Base-by-base conservation (phyloP, 345 rosid species). In the Citropsis articulata region DNA sequence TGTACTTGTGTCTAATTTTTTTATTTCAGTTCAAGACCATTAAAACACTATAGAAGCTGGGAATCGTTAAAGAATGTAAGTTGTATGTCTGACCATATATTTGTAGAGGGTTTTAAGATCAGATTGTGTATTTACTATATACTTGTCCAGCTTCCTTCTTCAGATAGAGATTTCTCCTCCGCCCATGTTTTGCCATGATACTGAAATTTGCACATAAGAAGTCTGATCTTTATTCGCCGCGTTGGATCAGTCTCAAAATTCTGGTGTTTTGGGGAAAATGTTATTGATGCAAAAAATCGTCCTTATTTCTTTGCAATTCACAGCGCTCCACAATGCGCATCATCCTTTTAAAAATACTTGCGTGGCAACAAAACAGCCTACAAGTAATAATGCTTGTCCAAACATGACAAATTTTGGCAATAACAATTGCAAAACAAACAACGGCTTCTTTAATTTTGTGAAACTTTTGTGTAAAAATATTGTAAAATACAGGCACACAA, bases 81-180 rank as follows among this genome's bases (percentile, higher is more conserved):
- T 38, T 9, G 48, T 10, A 27, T 21, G 75, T 10, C 35, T 9
- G 63, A 40, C 48, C 70, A 0, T 27, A 9, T 67, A 48, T 69
- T 48, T 13, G 21, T n/a, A 21, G 7, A 60, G 27, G 40, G 64
- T 21, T 55, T 22, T 31, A 8, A 38, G 66, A 35, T 31, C 25
- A 38, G 65, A 56, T 73, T 73, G 66, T 59, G 60, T 59, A 33
- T 72, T 59, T 72, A 59, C 36, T 72, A 59, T 22, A 35, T 72
- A 50, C 50, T 5, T 59, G 53, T n/a, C 50, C 30, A 57, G 60
- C 35, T 10, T 22, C 60, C 33, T 48, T 27, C 3, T 16, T 28
- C 62, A 27, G 33, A 42, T 69, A 33, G n/a, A 68, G 53, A 14
- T 22, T 5, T 22, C 24, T 40, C 45, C 9, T n/a, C 48, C 24